Evolutionary conservation across 306 rosid genomes (phyloP), one percentile per base, ranked within the genome.

Genomic region (Acacia acuminata): DNA sequence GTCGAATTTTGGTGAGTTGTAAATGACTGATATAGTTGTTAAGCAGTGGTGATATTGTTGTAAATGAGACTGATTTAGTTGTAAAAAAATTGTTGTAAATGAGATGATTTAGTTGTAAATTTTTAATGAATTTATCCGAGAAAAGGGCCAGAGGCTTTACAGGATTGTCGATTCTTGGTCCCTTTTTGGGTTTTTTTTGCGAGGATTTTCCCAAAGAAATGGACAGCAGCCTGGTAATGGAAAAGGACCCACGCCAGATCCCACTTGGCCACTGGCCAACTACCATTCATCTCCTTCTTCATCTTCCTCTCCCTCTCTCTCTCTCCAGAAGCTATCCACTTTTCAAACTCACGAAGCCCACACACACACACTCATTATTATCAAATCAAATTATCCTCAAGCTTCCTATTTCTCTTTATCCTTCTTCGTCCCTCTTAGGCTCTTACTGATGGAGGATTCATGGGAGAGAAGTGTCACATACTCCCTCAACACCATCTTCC

Each of bases 401-500:
- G 69, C 61, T 80, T 66, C 40, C 25, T 67, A 17, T 47, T 45
- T 73, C n/a, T 22, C 14, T 66, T 38, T 66, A 67, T 56, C 22
- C 73, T 15, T 70, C 83, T 70, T 27, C 66, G 38, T 44, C 75
- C 16, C 73, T 44, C 16, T n/a, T n/a, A n/a, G n/a, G n/a, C n/a
- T n/a, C n/a, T n/a, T n/a, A 9, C 19, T 9, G 60, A 93, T 90
- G 96, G 94, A 77, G 56, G 87, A 53, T 73, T 71, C 95, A 58
- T 91, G 97, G 97, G 92, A 93, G 69, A 44, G 90, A 78, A 87
- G 92, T 51, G 97, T 94, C 11, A 22, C 65, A 3, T 22, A 77
- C 81, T 91, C 94, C 76, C 92, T 92, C 82, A 92, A 92, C 86
- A 71, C 92, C 65, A 81, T 92, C n/a, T 94, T 88, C 86, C 97